Evolutionary conservation across 352 stramenopile genomes (phyloP).

Genomic region (Lagenidium giganteum): DNA sequence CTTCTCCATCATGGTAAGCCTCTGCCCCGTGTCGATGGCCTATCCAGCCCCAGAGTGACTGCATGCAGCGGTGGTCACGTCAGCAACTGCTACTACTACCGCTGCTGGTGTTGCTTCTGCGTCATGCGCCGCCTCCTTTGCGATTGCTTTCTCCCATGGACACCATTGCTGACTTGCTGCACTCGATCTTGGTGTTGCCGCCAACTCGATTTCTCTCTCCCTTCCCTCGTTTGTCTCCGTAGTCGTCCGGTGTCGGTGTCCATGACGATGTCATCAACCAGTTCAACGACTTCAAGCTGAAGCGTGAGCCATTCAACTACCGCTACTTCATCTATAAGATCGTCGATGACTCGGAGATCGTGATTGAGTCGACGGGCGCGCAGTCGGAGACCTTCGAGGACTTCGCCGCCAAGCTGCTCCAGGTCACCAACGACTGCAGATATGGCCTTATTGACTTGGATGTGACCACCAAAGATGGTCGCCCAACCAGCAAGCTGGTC

Average conservation of each 20-base stretch:
- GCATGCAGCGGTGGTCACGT: no score
- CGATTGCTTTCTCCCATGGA: no score
- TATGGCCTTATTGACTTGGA: slow-evolving; percentile 89
- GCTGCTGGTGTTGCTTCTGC: no score
- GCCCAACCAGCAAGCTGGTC: slow-evolving; percentile 87
- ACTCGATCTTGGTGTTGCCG: no score
- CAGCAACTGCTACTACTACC: no score
- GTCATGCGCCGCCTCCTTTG: no score
- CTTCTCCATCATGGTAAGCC: no score
- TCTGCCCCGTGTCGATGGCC: no score
- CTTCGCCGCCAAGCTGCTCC: slow-evolving; percentile 74
- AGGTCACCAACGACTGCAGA: slow-evolving; percentile 77
- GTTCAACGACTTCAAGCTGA: slow-evolving; percentile 96
- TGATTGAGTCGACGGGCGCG: slow-evolving; percentile 86
- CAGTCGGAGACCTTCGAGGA: slow-evolving; percentile 83
- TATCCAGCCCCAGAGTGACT: no score
- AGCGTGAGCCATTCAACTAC: slow-evolving; percentile 88
- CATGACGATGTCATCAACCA: slow-evolving; percentile 89
- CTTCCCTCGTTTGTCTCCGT: no score
- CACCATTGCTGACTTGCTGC: no score
- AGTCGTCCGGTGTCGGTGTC: slow-evolving; percentile 93
- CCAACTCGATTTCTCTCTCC: no score
- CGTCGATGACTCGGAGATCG: slow-evolving; percentile 89
- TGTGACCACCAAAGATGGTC: slow-evolving; percentile 85
- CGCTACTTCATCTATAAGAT: slow-evolving; percentile 97